Base-by-base conservation (phyloP, 768 basidiomycete species). In the Agrocybe chaxingu region DNA sequence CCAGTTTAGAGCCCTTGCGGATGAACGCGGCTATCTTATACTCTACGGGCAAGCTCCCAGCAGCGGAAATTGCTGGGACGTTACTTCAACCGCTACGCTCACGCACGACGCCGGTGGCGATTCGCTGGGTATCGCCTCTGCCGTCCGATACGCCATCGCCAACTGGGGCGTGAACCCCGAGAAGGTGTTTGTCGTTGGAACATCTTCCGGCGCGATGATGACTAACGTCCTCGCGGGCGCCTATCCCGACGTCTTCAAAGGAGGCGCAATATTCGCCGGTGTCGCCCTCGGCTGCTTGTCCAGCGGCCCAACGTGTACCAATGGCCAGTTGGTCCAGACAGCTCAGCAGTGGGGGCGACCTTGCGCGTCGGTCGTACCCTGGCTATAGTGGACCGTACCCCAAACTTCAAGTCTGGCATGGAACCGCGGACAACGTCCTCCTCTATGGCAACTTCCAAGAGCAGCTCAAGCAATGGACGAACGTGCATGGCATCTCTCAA, bases 171-270 rank as follows among this genome's bases (percentile, higher is more conserved):
- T 77, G 43, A 71, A 80, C 57, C 30, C 77, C 10, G 59, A 56
- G 19, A 69, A 70, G 32, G 79, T 81, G 47, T 82, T 75, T 60
- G 75, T 73, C 9, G 75, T 75, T 13, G 80, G 80, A 9, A 73
- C 73, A 3, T 75, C 74, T 3, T 80, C 78, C 1, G 80, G 80
- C 9, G 75, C 74, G 2, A 82, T 82, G 81, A 82, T 81, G 80
- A 80, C 79, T 44, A 79, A 76, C 59, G 78, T 81, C 32, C 66
- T 81, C 32, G 61, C 68, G 44, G 80, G 76, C 34, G 71, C 75
- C 13, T 80, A 81, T 62, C 80, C 80, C 8, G 76, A 82, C 46
- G 57, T 83, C 38, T 77, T 80, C 69, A 56, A 61, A 33, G 80
- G 75, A 8, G 79, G 75, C 7, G 61, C 74, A 16, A 71, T 69